Evolutionary conservation across 2,329 filamentous ascomycete genomes (phyloP).

Genomic region (Chaetoscypha palmicola): DNA sequence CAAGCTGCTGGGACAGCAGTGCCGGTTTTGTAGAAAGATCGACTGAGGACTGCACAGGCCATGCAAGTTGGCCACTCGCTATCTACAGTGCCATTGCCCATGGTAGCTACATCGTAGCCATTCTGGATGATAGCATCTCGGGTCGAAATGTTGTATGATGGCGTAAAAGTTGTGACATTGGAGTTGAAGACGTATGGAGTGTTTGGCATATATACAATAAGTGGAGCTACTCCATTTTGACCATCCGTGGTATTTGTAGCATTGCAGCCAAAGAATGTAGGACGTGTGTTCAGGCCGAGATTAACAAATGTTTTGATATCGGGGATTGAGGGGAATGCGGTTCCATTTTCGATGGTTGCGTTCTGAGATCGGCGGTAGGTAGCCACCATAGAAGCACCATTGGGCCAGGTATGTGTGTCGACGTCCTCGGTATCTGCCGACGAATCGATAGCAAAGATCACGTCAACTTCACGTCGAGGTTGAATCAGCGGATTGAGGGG

Average conservation of each 20-base stretch:
- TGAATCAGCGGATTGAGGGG: slow-evolving; percentile 73
- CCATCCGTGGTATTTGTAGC: slow-evolving; percentile 49
- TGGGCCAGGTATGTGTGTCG: slow-evolving; percentile 57
- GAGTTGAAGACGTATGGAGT: slow-evolving; percentile 68
- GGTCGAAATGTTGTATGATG: slow-evolving; percentile 54
- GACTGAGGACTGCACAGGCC: slow-evolving; percentile 75
- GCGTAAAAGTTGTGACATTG: slow-evolving; percentile 74
- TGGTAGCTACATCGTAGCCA: slow-evolving; percentile 76
- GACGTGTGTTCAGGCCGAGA: slow-evolving; percentile 63
- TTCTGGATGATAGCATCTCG: slow-evolving; percentile 80
- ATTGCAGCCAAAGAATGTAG: slow-evolving; percentile 77
- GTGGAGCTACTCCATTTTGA: slow-evolving; percentile 40
- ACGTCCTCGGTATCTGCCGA: slow-evolving; percentile 57
- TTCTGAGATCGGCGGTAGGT: slow-evolving; percentile 63
- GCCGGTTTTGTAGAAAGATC: slow-evolving; percentile 66
- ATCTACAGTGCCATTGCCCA: slow-evolving; percentile 72
- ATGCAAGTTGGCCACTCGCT: slow-evolving; percentile 74
- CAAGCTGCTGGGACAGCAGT: slow-evolving; percentile 66
- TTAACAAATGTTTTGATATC: slow-evolving; percentile 74
- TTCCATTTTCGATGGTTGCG: slow-evolving; percentile 54
- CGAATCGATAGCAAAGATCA: slow-evolving; percentile 74
- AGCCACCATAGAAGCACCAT: slow-evolving; percentile 66
- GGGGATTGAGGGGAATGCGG: slow-evolving; percentile 64
- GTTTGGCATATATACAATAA: slow-evolving; percentile 86
- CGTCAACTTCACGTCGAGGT: slow-evolving; percentile 63